These are phyloP conservation scores for Asterophora lycoperdoides DNA, from an alignment of 768 basidiomycete species.

Conservation along the genomic window DNA sequence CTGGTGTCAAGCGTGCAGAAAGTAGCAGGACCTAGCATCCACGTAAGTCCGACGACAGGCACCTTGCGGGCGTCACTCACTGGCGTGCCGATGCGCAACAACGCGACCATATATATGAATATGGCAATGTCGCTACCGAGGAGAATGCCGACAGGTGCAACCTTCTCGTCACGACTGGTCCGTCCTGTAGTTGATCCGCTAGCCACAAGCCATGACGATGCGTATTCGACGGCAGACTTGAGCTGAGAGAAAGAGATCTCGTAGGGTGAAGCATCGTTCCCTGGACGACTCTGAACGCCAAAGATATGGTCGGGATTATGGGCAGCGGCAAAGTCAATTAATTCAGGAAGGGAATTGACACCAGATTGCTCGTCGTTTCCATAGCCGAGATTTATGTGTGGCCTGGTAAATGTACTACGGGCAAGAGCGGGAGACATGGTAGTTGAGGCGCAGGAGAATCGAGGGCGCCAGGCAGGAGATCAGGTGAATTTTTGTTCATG, in stretches of 20 bases:
- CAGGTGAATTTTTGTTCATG: background rate
- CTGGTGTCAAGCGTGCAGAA: slow-evolving; percentile 33
- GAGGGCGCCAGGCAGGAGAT: background rate
- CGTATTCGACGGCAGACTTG: slow-evolving; percentile 27
- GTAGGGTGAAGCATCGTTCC: slow-evolving; percentile 21
- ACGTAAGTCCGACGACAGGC: background rate
- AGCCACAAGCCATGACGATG: slow-evolving; percentile 31
- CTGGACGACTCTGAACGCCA: slow-evolving; percentile 28
- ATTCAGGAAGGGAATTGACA: slow-evolving; percentile 32
- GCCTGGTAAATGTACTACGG: slow-evolving; percentile 30
- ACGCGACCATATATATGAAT: slow-evolving; percentile 34
- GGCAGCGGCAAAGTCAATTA: slow-evolving; percentile 32
- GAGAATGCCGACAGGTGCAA: slow-evolving; percentile 33
- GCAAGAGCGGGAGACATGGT: slow-evolving; percentile 18
- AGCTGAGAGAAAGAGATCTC: slow-evolving; percentile 33
- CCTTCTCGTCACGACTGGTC: slow-evolving; percentile 17
- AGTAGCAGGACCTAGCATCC: slow-evolving; percentile 28
- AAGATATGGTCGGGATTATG: slow-evolving; percentile 34
- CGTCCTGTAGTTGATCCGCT: slow-evolving; percentile 25
- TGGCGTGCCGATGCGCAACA: slow-evolving; percentile 33
- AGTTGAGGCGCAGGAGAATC: background rate
- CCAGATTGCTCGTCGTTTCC: slow-evolving; percentile 23
- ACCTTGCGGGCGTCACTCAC: slow-evolving; percentile 19
- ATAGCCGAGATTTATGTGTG: slow-evolving; percentile 33
- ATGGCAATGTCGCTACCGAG: slow-evolving; percentile 34